Percentiles rank a stretch among this genome's conserved stretches.
phyloP scores from a whole-genome alignment of 148 eudicot genomes.

The Arctostaphylos glauca region DNA sequence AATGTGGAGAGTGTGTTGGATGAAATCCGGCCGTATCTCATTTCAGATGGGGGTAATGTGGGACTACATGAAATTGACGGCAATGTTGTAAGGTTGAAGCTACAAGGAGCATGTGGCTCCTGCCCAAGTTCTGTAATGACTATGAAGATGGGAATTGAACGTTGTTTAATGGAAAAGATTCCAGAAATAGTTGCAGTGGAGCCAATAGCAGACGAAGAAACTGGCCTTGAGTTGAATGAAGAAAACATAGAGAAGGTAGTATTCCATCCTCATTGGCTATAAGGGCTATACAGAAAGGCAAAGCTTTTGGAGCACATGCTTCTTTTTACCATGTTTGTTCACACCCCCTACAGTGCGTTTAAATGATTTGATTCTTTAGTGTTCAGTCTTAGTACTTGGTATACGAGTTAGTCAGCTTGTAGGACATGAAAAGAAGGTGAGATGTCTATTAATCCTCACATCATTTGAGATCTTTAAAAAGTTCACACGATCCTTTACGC shows the following conservation, averaged over 20 bases:
- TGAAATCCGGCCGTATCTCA: constrained; percentile 88
- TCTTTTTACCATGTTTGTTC: not conserved
- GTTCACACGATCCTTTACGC: too few species aligned
- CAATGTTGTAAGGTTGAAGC: constrained; percentile 69
- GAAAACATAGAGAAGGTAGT: constrained; percentile 92
- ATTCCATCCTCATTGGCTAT: not conserved
- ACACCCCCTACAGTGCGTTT: not conserved
- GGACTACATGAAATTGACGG: constrained; percentile 93
- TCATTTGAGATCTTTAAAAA: not conserved
- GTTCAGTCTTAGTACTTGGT: not conserved
- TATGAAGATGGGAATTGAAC: constrained; percentile 94
- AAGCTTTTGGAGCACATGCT: not conserved
- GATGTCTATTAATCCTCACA: not conserved
- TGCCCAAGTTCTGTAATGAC: constrained; percentile 92
- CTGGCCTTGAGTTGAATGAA: constrained; percentile 90
- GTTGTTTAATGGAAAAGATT: constrained; percentile 85
- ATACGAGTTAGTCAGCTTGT: not conserved
- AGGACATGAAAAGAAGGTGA: not conserved
- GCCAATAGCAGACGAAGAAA: constrained; percentile 82
- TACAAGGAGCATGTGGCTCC: constrained; percentile 99
- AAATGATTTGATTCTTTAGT: not conserved
- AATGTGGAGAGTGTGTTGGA: constrained; percentile 88
- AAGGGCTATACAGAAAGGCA: not conserved
- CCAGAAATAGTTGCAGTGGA: constrained; percentile 93
- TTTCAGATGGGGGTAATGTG: constrained; percentile 95